Evolutionary conservation across 257 asterid species (phyloP), one percentile per base, ranked within the genome.

Genomic region (Cynanchum wilfordii): DNA sequence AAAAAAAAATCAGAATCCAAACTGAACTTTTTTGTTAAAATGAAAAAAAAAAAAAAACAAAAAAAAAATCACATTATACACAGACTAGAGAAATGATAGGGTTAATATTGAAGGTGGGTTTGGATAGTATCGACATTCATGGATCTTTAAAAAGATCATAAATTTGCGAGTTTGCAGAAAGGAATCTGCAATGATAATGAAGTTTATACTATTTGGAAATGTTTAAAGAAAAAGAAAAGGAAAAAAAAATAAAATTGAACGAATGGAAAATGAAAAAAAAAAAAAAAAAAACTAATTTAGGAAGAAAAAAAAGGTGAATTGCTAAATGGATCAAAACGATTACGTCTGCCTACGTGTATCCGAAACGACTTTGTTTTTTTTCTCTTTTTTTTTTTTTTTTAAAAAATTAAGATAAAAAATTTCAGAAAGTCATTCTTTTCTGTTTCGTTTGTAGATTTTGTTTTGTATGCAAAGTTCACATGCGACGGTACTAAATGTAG

Each of bases 261-360:
- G 40, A 36, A 6, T 36, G 40, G 5, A 4, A 52, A 67, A 25
- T 15, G 58, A n/a, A 38, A 52, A 15, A 13, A 13, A 8, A 30
- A n/a, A 52, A 52, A 15, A 13, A 13, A 8, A 49, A 36, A 12
- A 47, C 27, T 54, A 54, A 19, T 19, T 54, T 54, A 5, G 36
- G 40, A 64, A 63, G 20, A 27, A 9, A 52, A 52, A 33, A 50
- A 78, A 44, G 71, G 49, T 42, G 66, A 69, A 74, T 55, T 71
- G 56, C 66, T 73, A 42, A 68, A 65, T 15, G 64, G 69, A 19
- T 45, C 49, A 64, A 57, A 70, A 71, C 36, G 79, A 71, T 79
- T 79, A 79, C 83, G 83, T 71, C 55, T 71, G 73, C 77, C 73
- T 54, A 79, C 78, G 79, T 79, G 79, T 58, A 47, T 68, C 52